These are phyloP conservation scores for Themeda triandra DNA, from an alignment of 176 grass and related monocot species.

Conservation along the genomic window DNA sequence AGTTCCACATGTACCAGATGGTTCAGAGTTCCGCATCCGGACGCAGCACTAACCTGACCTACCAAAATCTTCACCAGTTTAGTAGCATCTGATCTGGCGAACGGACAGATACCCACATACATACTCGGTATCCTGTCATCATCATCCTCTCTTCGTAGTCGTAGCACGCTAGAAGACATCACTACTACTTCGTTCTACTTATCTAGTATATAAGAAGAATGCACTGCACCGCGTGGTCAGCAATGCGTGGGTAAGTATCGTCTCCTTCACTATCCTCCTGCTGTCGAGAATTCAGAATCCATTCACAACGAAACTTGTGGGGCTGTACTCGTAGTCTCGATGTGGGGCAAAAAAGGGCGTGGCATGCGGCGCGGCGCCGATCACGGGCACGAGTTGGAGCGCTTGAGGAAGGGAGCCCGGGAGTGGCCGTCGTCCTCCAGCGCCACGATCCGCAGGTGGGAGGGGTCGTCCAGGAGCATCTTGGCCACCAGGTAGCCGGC, in stretches of 20 bases:
- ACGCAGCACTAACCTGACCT: not conserved
- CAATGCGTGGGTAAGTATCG: not conserved
- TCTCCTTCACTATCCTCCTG: not conserved
- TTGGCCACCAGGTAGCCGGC: conserved; percentile 57
- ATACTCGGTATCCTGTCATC: not conserved
- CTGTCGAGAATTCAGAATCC: not conserved
- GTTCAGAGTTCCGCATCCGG: not conserved
- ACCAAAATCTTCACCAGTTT: not conserved
- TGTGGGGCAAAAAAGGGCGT: not conserved
- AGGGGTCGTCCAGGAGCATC: conserved; percentile 47
- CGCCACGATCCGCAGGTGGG: conserved; percentile 31
- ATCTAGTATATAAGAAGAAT: not conserved
- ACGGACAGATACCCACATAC: not conserved
- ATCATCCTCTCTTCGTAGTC: not conserved
- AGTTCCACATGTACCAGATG: no score
- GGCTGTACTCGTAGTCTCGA: not conserved
- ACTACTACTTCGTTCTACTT: not conserved
- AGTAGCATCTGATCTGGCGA: not conserved
- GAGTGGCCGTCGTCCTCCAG: conserved; percentile 40
- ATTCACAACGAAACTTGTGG: not conserved
- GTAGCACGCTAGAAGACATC: not conserved
- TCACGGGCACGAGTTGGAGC: conserved; percentile 46
- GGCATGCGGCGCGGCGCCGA: not conserved
- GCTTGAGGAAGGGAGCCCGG: conserved; percentile 36
- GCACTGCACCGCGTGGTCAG: not conserved